Evolutionary conservation across 768 basidiomycete species (phyloP).

Genomic region (Gelatoporia subvermispora): DNA sequence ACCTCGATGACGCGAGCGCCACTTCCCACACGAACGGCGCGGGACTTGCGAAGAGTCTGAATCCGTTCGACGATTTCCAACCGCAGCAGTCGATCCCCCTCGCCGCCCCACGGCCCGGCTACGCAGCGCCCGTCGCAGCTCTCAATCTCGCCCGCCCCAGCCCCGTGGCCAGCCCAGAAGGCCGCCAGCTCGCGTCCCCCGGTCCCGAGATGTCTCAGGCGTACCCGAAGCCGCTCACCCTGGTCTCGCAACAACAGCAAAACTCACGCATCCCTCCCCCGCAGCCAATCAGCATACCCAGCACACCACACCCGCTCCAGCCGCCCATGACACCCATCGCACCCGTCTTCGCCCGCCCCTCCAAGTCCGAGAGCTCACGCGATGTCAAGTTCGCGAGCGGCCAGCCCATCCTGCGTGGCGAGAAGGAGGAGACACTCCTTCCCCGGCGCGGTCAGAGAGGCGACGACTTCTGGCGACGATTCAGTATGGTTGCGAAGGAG

Average conservation of each 20-base stretch:
- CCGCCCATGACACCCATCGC: slow-evolving; percentile 76
- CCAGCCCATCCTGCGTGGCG: slow-evolving; percentile 60
- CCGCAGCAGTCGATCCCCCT: slow-evolving; percentile 36
- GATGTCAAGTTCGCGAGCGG: slow-evolving; percentile 46
- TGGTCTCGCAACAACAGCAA: slow-evolving; percentile 19
- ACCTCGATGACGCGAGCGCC: slow-evolving; percentile 39
- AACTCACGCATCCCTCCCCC: slow-evolving; percentile 26
- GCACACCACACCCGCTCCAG: slow-evolving; percentile 66
- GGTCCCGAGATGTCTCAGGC: slow-evolving; percentile 19
- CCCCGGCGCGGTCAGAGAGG: slow-evolving; percentile 68
- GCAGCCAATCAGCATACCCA: slow-evolving; percentile 36
- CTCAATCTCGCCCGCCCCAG: slow-evolving; percentile 53
- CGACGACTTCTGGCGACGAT: slow-evolving; percentile 84
- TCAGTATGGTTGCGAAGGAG: slow-evolving; percentile 77
- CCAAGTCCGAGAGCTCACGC: slow-evolving; percentile 28
- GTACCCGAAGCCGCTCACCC: slow-evolving; percentile 18
- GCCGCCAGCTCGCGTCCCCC: slow-evolving; percentile 26
- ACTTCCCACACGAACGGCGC: slow-evolving; percentile 19
- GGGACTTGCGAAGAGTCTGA: slow-evolving; percentile 34
- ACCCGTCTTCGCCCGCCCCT: slow-evolving; percentile 70
- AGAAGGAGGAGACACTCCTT: slow-evolving; percentile 61
- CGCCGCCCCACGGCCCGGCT: slow-evolving; percentile 70
- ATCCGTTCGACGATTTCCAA: slow-evolving; percentile 33
- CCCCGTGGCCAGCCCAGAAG: slow-evolving; percentile 34
- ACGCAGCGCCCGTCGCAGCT: slow-evolving; percentile 64